phyloP scores from a whole-genome alignment of 1,139 yeast genomes.

The Taphrina pruni region DNA sequence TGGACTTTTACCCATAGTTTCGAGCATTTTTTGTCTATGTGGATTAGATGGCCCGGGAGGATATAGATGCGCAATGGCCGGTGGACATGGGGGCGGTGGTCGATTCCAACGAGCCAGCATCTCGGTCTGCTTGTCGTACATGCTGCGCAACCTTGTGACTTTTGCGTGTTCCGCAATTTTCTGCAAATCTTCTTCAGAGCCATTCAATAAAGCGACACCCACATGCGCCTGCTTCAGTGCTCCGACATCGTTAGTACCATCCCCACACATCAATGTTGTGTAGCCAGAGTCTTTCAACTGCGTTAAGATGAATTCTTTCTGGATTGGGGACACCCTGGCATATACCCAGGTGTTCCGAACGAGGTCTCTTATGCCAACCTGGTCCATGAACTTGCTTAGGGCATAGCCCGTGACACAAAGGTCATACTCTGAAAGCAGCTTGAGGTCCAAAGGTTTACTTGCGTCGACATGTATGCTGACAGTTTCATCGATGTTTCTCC shows the following conservation, averaged over 20 bases:
- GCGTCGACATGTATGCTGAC: constrained; percentile 71
- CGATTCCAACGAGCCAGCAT: constrained; percentile 81
- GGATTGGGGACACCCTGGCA: constrained; percentile 96
- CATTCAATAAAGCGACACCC: constrained; percentile 95
- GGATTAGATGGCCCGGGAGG: constrained; percentile 97
- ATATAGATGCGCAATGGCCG: constrained; percentile 84
- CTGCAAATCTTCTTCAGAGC: constrained; percentile 93
- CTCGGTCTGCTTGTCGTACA: constrained; percentile 84
- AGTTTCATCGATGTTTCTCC: constrained; percentile 86
- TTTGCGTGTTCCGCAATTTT: constrained; percentile 83
- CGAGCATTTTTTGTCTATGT: constrained; percentile 81
- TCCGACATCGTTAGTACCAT: constrained; percentile 99
- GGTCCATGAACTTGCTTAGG: constrained; percentile 62
- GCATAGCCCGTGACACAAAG: constrained; percentile 96
- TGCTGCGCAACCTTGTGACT: constrained; percentile 65
- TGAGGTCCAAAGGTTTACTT: constrained; percentile 57
- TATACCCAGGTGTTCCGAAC: constrained; percentile 94
- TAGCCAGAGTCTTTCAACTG: constrained; percentile 87
- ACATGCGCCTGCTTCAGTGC: constrained; percentile 98
- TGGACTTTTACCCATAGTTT: constrained; percentile 71
- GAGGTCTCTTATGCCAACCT: constrained; percentile 68
- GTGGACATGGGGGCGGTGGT: constrained; percentile 86
- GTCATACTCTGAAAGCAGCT: constrained; percentile 71
- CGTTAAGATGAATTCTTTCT: constrained; percentile 87
- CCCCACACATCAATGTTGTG: constrained; percentile 98